Conservation (phyloP, 2,329 filamentous ascomycete species). For the Ceratocystis variospora region DNA sequence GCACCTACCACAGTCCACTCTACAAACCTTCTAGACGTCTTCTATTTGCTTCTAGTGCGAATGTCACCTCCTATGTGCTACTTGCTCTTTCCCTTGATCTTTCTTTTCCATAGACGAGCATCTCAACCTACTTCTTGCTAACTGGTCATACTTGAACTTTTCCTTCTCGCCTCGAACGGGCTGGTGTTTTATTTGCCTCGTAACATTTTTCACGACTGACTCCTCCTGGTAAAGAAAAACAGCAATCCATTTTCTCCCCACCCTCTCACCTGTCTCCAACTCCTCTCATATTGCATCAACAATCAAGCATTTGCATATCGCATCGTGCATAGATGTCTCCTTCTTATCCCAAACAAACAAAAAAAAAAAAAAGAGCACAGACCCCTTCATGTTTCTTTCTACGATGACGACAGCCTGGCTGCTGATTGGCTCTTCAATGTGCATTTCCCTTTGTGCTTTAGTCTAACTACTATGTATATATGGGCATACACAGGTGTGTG, state of each 20-base stretch:
- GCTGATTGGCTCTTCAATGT: background rate
- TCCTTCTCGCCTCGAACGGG: no score
- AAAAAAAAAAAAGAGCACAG: background rate
- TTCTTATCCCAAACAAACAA: background rate
- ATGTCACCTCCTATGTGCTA: background rate
- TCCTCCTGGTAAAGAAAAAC: background rate
- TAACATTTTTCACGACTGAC: background rate
- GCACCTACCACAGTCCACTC: background rate
- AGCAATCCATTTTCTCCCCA: background rate
- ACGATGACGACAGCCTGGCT: background rate
- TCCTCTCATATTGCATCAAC: background rate
- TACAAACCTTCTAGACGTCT: conserved; percentile 6
- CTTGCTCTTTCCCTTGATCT: background rate
- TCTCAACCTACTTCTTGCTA: no score
- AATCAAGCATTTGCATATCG: background rate
- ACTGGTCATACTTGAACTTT: no score
- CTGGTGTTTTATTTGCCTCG: no score
- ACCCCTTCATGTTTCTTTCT: no score
- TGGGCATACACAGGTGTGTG: no score
- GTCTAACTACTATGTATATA: background rate
- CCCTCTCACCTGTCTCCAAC: background rate
- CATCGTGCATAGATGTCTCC: background rate
- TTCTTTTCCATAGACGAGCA: background rate
- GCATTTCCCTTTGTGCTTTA: background rate
- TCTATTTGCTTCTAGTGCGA: background rate